phyloP scores from a whole-genome alignment of 176 grass and related monocot genomes.

The Melocanna baccifera region DNA sequence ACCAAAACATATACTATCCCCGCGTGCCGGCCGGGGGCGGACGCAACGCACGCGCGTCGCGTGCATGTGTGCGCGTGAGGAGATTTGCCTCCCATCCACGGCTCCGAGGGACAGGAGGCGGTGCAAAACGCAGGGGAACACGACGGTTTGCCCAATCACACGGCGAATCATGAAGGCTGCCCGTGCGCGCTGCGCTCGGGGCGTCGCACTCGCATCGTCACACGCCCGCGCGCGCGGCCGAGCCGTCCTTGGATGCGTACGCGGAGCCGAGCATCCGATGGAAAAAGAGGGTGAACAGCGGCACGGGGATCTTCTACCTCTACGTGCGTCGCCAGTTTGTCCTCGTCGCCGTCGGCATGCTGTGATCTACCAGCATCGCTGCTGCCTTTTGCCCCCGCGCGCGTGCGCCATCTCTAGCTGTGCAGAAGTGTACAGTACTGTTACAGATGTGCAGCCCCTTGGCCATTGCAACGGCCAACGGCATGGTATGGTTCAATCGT shows the following conservation, averaged over 20 bases:
- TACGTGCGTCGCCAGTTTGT: not conserved
- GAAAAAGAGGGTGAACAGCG: not conserved
- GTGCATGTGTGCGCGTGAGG: not conserved
- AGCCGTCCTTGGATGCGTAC: not conserved
- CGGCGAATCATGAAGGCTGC: conserved; percentile 1
- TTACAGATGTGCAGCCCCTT: not conserved
- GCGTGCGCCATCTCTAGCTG: no score
- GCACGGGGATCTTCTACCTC: not conserved
- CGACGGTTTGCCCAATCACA: conserved; percentile 19
- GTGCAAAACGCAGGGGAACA: not conserved
- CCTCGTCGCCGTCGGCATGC: no score
- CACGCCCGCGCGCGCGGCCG: not conserved
- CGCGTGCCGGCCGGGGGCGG: not conserved
- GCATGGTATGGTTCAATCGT: not conserved
- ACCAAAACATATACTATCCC: not conserved
- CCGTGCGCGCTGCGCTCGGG: not conserved
- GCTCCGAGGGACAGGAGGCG: not conserved
- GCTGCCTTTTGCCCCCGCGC: no score
- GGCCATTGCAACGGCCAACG: not conserved
- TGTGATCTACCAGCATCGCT: no score
- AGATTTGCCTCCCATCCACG: not conserved
- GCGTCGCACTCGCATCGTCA: not conserved
- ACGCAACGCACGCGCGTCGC: not conserved
- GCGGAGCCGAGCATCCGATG: not conserved
- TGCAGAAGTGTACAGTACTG: no score